Evolutionary conservation across 2,329 filamentous ascomycete genomes (phyloP), one percentile per base, ranked within the genome.

Genomic region (Coniochaeta ligniaria): DNA sequence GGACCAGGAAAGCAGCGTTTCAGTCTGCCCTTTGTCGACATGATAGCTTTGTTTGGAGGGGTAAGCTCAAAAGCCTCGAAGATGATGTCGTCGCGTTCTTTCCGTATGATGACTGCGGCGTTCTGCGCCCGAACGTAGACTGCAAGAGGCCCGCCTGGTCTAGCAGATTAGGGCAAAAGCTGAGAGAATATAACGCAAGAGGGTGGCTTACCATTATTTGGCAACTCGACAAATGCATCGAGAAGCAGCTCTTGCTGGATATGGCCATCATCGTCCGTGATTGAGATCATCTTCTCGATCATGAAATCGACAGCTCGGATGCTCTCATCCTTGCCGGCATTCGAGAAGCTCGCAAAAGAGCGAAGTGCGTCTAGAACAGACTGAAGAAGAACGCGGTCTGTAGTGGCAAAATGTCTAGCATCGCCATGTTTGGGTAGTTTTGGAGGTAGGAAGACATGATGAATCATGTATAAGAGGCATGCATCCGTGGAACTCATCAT

Each of bases 61-160:
- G 68, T 69, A 0, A 77, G 59, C 57, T 77, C 75, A 41, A 76
- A 75, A 0, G 67, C 57, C 33, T 76, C 70, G 33, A 76, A 65
- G 1, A 64, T 24, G 14, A 73, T 58, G 6, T 57, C 56, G 6
- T 63, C n/a, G 2, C 35, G 31, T 4, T 41, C 33, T 20, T 59
- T 68, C 24, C 61, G 64, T 33, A 75, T 64, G 1, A 76, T 22
- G 0, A 76, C 28, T 1, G 68, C 75, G 0, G 73, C 72, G 58
- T 77, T 77, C 60, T 77, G 74, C 0, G 61, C 65, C 5, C 57
- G 38, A n/a, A 76, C 58, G 36, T 72, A 62, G 6, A 75, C 58
- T 0, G 69, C 65, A n/a, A 73, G 59, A 9, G 35, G 14, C 9
- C 58, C 59, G 31, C 58, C 67, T 69, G 43, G 22, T 6, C 4